Conservation (phyloP, 306 rosid species). For the Castanea sativa region DNA sequence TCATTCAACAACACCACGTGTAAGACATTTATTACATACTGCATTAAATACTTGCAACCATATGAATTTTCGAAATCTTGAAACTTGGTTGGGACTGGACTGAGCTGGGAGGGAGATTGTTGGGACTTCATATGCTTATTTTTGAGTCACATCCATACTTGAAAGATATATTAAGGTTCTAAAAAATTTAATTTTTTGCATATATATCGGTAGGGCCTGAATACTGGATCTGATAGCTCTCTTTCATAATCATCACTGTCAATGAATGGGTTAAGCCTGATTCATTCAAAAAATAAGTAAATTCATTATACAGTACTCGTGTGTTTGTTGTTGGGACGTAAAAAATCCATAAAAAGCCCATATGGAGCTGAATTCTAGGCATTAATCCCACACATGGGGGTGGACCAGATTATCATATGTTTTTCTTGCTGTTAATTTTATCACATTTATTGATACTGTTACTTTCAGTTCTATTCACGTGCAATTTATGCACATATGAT, state of each 20-base stretch:
- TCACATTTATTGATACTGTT: neutral
- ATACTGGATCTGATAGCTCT: conserved; percentile 9
- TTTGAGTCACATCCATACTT: conserved; percentile 41
- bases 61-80: too few species aligned
- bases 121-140: conserved; percentile 13
- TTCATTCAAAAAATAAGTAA: too few species aligned
- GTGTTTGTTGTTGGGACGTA: too few species aligned
- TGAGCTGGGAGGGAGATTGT: neutral
- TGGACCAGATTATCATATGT: too few species aligned
- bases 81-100: neutral
- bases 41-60: too few species aligned
- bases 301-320: too few species aligned
- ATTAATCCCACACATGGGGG: too few species aligned
- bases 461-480: conserved; percentile 36
- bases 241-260: conserved; percentile 20
- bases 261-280: neutral
- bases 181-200: conserved; percentile 21
- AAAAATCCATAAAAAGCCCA: too few species aligned
- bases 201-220: conserved; percentile 23
- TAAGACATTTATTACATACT: too few species aligned
- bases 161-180: conserved; percentile 22
- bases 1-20: too few species aligned
- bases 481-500: conserved; percentile 23
- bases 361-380: too few species aligned
- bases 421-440: too few species aligned